Percentiles rank a stretch among this genome's conserved stretches.
phyloP scores from a whole-genome alignment of 2,329 filamentous ascomycete genomes.

The Cytospora chrysosperma region DNA sequence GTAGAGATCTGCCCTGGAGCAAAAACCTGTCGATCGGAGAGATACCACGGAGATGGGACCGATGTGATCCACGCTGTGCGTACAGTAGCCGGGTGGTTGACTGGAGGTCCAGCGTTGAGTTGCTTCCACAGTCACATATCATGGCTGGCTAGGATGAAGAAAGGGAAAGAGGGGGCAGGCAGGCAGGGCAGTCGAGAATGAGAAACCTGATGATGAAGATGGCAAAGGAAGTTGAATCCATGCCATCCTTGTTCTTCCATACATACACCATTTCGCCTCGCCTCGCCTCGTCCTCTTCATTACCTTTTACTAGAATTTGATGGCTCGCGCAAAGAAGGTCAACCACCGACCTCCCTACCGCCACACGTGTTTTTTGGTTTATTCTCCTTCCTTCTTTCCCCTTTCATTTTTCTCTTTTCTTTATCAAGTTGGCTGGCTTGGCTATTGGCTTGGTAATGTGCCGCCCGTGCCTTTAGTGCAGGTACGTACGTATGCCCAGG shows the following conservation, averaged over 20 bases:
- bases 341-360: not conserved
- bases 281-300: too few species aligned
- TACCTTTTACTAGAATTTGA: too few species aligned
- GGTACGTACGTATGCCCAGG: too few species aligned
- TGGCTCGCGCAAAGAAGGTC: not conserved
- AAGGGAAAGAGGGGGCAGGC: not conserved
- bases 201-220: not conserved
- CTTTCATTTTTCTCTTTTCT: too few species aligned
- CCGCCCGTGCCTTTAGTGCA: not conserved
- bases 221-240: not conserved
- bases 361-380: too few species aligned
- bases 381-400: too few species aligned
- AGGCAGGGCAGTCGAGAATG: too few species aligned
- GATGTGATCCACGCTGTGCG: not conserved
- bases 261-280: not conserved
- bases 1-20: not conserved
- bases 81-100: not conserved
- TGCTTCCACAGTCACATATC: too few species aligned
- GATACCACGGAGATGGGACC: conserved; percentile 7
- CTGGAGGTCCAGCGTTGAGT: not conserved
- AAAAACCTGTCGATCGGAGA: not conserved
- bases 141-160: not conserved
- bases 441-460: not conserved
- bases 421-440: too few species aligned
- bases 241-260: conserved; percentile 5